Conservation (phyloP, 441 rosid species). For the Hura crepitans region DNA sequence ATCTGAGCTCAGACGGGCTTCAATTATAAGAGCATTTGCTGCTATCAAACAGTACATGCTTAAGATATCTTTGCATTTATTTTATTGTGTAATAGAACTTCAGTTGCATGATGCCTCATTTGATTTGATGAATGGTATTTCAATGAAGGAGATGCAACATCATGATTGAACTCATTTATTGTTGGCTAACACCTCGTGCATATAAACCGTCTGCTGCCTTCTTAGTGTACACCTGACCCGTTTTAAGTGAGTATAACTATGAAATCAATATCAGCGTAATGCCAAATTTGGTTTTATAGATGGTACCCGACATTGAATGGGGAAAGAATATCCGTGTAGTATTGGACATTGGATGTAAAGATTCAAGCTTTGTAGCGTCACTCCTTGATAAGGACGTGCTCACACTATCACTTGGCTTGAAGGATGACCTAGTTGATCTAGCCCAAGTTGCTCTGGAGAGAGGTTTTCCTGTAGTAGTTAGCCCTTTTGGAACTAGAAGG, state of each 20-base stretch:
- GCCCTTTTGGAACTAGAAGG: slow-evolving; percentile 65
- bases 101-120: not conserved
- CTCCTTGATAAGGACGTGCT: slow-evolving; percentile 76
- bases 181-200: not conserved
- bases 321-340: slow-evolving; percentile 89
- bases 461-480: slow-evolving; percentile 74
- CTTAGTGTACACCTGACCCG: not conserved
- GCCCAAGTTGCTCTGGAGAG: slow-evolving; percentile 86
- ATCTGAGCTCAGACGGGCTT: slow-evolving; percentile 9
- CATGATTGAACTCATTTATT: not conserved
- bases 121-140: not conserved
- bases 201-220: not conserved
- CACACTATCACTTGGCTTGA: slow-evolving; percentile 70
- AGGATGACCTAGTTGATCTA: slow-evolving; percentile 85
- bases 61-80: not conserved
- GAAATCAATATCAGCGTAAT: not conserved
- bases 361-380: slow-evolving; percentile 69
- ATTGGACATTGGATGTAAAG: slow-evolving; percentile 72
- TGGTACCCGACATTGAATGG: slow-evolving; percentile 99
- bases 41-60: not conserved
- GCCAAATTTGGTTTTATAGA: slow-evolving; percentile 42
- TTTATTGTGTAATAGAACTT: not conserved
- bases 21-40: not conserved
- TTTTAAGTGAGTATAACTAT: not conserved
- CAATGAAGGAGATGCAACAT: not conserved